phyloP scores from a whole-genome alignment of 2,329 filamentous ascomycete species.

The Hypoxylon sp. region DNA sequence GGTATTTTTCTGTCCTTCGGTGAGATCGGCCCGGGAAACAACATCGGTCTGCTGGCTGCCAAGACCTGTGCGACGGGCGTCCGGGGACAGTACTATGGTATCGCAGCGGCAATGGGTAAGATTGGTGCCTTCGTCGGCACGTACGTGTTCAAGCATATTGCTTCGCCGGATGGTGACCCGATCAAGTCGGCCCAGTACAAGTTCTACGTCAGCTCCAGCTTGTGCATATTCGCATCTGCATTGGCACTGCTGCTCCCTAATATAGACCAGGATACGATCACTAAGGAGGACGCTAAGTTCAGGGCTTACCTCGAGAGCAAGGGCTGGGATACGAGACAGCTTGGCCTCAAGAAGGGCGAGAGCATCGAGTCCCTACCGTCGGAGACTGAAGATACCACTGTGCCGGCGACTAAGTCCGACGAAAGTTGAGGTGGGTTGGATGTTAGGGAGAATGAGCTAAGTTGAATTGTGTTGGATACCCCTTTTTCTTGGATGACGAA shows the following conservation, averaged over 20 bases:
- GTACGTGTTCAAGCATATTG: conserved; percentile 83
- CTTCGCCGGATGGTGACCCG: conserved; percentile 69
- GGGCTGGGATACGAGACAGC: conserved; percentile 79
- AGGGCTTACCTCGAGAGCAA: conserved; percentile 78
- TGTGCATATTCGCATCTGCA: conserved; percentile 82
- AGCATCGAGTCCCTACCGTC: conserved; percentile 48
- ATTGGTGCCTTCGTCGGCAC: conserved; percentile 88
- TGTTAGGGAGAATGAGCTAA: not conserved
- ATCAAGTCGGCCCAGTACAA: conserved; percentile 82
- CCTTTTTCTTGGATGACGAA: conserved; percentile 10
- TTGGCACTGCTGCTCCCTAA: conserved; percentile 79
- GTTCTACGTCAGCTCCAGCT: conserved; percentile 84
- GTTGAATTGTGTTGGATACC: conserved; percentile 33
- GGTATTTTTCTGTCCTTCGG: conserved; percentile 83
- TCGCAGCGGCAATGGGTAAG: conserved; percentile 81
- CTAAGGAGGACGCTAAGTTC: conserved; percentile 82
- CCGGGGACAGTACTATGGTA: conserved; percentile 80
- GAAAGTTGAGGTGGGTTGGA: not conserved
- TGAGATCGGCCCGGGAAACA: conserved; percentile 89
- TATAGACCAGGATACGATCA: conserved; percentile 89
- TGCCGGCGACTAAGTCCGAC: conserved; percentile 20
- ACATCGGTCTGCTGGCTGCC: conserved; percentile 87
- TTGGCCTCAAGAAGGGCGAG: conserved; percentile 61
- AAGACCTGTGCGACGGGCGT: conserved; percentile 92
- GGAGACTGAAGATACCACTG: conserved; percentile 34